These are phyloP conservation scores for Colletotrichum lini DNA, from an alignment of 2,329 filamentous ascomycete species.

Conservation along the genomic window DNA sequence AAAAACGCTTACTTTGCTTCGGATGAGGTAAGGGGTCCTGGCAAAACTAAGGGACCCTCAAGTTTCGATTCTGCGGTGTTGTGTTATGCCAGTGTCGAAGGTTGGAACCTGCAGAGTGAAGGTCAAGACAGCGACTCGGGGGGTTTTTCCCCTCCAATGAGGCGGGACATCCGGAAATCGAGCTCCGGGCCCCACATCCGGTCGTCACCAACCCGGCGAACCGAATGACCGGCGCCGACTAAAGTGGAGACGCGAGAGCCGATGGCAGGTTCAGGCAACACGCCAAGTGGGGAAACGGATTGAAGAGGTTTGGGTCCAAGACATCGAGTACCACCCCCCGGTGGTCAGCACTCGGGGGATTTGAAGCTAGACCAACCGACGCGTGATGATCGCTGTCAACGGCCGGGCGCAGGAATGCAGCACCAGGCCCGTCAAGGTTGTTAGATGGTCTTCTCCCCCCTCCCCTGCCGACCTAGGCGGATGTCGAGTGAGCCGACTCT, in stretches of 20 bases:
- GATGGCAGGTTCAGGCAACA: neutral
- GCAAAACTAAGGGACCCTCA: neutral
- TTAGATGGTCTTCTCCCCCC: neutral
- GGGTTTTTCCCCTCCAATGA: neutral
- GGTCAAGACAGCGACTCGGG: too few species aligned
- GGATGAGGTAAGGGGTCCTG: neutral
- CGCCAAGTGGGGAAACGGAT: constrained; percentile 4
- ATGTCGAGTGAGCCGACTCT: neutral
- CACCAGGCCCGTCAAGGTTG: constrained; percentile 18
- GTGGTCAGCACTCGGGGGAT: constrained; percentile 8
- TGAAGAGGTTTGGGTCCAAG: neutral
- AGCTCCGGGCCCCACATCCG: neutral
- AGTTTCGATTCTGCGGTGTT: neutral
- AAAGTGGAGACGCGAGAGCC: neutral
- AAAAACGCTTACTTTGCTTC: neutral
- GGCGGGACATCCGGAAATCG: neutral
- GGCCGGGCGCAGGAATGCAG: constrained; percentile 22
- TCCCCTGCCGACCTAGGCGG: constrained; percentile 1
- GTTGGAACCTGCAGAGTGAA: neutral
- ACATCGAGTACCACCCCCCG: neutral
- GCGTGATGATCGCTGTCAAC: constrained; percentile 1
- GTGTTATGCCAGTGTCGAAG: neutral
- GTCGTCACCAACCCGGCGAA: neutral
- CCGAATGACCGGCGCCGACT: neutral
- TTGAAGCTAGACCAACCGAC: neutral